Evolutionary conservation across 2,329 filamentous ascomycete species (phyloP).

Genomic region (Phyllachora maydis): DNA sequence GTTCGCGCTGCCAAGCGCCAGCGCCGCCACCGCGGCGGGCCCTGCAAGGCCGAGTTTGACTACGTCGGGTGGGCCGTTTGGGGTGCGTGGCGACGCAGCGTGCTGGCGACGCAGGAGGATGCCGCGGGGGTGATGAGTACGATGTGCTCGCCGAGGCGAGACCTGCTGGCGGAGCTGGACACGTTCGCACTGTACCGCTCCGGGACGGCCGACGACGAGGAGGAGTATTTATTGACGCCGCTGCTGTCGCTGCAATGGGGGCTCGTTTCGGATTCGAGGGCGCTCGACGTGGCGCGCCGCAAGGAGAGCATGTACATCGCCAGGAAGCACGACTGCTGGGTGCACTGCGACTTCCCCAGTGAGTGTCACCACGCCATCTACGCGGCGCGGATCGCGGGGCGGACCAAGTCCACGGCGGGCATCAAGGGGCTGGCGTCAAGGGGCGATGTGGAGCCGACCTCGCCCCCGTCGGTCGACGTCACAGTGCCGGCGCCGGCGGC

Average conservation of each 20-base stretch:
- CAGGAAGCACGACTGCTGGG: constrained; percentile 6
- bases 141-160: too few species aligned
- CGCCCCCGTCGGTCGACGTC: too few species aligned
- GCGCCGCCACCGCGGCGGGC: constrained; percentile 2
- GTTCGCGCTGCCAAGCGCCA: neutral
- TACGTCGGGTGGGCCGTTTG: constrained; percentile 10
- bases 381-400: constrained; percentile 3
- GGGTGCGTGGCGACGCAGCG: constrained; percentile 11
- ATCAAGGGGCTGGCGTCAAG: too few species aligned
- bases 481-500: too few species aligned
- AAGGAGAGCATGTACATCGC: constrained; percentile 6
- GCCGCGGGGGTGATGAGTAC: neutral
- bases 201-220: neutral
- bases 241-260: too few species aligned
- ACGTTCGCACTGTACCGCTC: constrained; percentile 1
- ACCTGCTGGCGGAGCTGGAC: too few species aligned
- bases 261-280: too few species aligned
- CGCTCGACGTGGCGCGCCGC: constrained; percentile 1
- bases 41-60: constrained; percentile 12
- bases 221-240: constrained; percentile 1
- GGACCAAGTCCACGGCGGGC: too few species aligned
- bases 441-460: too few species aligned
- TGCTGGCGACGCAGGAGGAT: neutral
- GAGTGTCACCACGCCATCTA: constrained; percentile 7
- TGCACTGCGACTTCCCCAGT: constrained; percentile 10